phyloP scores from a whole-genome alignment of 768 basidiomycete genomes.

The Jaapia argillacea region DNA sequence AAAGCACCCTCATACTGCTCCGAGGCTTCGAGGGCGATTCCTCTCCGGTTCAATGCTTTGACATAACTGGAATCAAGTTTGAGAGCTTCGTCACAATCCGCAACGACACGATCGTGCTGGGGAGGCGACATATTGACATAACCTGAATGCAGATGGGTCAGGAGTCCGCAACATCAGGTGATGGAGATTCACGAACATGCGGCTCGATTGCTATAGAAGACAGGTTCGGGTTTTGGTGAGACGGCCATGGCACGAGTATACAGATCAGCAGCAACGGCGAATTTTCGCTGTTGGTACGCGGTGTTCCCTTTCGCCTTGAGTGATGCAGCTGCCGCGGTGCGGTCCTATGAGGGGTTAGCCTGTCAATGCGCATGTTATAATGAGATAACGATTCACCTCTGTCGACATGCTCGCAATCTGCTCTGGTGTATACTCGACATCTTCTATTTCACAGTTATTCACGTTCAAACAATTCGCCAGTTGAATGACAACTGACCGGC shows the following conservation, averaged over 20 bases:
- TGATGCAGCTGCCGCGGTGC: constrained; percentile 45
- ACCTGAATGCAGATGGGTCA: constrained; percentile 31
- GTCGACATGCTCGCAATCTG: constrained; percentile 46
- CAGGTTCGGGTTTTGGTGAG: constrained; percentile 74
- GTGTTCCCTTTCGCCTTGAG: constrained; percentile 67
- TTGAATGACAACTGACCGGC: constrained; percentile 11
- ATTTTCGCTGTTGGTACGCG: constrained; percentile 57
- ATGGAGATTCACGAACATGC: constrained; percentile 72
- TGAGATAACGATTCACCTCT: constrained; percentile 35
- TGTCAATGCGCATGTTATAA: no score
- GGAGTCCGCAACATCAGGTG: not conserved
- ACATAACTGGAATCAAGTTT: constrained; percentile 77
- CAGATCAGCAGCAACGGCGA: constrained; percentile 44
- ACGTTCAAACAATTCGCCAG: not conserved
- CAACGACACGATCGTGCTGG: constrained; percentile 70
- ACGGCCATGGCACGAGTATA: constrained; percentile 72
- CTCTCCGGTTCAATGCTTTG: constrained; percentile 87
- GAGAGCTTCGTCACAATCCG: constrained; percentile 85
- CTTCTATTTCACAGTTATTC: constrained; percentile 21
- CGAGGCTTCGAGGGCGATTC: constrained; percentile 73
- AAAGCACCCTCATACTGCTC: constrained; percentile 67
- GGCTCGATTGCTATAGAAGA: constrained; percentile 95
- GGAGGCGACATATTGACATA: constrained; percentile 89
- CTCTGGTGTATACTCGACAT: constrained; percentile 33
- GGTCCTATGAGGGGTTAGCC: no score